These are phyloP conservation scores for Rhodotorula graminis DNA, from an alignment of 768 basidiomycete species.

Conservation along the genomic window DNA sequence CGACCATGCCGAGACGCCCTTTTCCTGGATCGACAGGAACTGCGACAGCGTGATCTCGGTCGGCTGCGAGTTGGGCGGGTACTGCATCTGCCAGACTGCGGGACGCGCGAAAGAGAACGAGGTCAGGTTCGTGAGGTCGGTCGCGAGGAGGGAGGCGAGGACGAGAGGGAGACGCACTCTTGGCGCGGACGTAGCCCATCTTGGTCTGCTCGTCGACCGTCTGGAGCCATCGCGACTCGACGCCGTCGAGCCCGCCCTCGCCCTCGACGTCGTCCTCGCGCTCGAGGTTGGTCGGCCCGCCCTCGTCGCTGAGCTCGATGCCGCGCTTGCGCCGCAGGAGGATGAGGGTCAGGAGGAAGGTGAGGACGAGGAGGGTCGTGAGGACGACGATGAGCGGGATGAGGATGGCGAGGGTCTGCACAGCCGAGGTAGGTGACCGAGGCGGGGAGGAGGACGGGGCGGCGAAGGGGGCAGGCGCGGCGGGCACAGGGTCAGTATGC, in stretches of 20 bases:
- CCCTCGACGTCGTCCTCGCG: conserved; percentile 78
- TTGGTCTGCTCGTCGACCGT: conserved; percentile 61
- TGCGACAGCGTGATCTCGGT: conserved; percentile 98
- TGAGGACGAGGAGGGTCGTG: conserved; percentile 83
- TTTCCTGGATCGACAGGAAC: conserved; percentile 98
- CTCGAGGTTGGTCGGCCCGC: conserved; percentile 89
- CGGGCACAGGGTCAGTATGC: not conserved
- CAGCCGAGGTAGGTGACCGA: too few relatives aligned
- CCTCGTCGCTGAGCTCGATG: conserved; percentile 70
- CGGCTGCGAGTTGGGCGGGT: conserved; percentile 86
- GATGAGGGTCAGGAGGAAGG: conserved; percentile 87
- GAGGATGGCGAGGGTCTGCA: conserved; percentile 53
- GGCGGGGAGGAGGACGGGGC: not conserved
- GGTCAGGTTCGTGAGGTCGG: not conserved
- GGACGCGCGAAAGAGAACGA: not conserved
- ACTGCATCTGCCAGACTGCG: conserved; percentile 60
- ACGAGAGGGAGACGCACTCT: conserved; percentile 58
- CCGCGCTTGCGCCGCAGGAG: conserved; percentile 59
- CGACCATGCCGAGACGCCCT: conserved; percentile 98
- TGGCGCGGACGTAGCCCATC: conserved; percentile 73
- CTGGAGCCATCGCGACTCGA: conserved; percentile 93
- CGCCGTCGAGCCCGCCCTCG: conserved; percentile 86
- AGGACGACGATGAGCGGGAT: conserved; percentile 91
- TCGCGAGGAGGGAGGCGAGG: too few relatives aligned
- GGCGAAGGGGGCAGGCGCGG: too few relatives aligned